phyloP scores from a whole-genome alignment of 2,329 filamentous ascomycete genomes.

The Botrytis hyacinthi region DNA sequence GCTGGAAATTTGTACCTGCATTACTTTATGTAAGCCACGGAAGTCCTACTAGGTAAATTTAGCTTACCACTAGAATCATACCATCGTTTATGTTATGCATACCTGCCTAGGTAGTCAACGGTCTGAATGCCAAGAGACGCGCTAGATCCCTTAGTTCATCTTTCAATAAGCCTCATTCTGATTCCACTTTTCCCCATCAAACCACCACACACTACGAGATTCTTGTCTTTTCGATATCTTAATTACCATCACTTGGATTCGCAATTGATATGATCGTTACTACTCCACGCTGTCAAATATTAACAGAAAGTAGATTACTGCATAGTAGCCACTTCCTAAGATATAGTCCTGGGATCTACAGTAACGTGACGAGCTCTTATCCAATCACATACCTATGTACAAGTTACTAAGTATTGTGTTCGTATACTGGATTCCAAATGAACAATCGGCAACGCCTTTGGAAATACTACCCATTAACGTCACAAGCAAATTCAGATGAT shows the following conservation, averaged over 20 bases:
- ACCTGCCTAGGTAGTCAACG: background rate
- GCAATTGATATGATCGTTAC: background rate
- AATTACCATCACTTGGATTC: background rate
- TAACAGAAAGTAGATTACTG: background rate
- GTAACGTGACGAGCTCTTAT: background rate
- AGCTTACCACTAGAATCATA: background rate
- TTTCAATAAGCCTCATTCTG: background rate
- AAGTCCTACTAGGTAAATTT: background rate
- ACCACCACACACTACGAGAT: background rate
- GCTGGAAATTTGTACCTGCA: background rate
- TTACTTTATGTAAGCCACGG: background rate
- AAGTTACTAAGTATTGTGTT: background rate
- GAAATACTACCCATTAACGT: background rate
- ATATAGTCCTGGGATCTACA: background rate
- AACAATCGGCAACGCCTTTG: background rate
- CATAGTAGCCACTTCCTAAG: background rate
- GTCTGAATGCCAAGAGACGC: background rate
- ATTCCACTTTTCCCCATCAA: background rate
- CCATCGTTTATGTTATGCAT: background rate
- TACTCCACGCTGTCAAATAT: background rate
- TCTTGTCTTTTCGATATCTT: background rate
- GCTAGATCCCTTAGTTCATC: background rate
- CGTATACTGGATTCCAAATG: background rate
- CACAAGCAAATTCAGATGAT: background rate
- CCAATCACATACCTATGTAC: background rate